Percentiles rank a stretch among this genome's conserved stretches.
Evolutionary conservation across 805 yeast species (phyloP).

Genomic region (Nakazawaea pomicola): DNA sequence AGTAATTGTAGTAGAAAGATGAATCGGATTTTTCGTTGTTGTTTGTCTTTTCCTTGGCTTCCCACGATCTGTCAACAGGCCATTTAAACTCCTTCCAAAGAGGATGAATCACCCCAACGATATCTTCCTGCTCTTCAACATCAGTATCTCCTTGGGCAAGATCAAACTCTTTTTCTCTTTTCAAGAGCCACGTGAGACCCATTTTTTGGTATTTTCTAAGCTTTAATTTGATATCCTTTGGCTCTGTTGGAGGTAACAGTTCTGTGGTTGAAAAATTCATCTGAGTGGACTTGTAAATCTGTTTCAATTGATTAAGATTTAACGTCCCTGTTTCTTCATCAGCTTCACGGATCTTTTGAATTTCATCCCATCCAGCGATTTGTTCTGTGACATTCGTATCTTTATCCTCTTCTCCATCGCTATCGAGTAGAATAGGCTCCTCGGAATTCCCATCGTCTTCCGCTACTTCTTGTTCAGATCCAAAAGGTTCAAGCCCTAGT

Average conservation of each 20-base stretch:
- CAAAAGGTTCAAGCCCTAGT: conserved; percentile 23
- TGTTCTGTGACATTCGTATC: conserved; percentile 13
- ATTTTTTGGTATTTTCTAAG: conserved; percentile 78
- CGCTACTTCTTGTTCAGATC: conserved; percentile 12
- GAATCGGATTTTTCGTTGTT: conserved; percentile 10
- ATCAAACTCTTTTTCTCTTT: conserved; percentile 63
- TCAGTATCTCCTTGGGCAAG: conserved; percentile 28
- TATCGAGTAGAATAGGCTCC: conserved; percentile 12
- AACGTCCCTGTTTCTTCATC: conserved; percentile 31
- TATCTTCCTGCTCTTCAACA: conserved; percentile 27
- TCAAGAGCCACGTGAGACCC: conserved; percentile 88
- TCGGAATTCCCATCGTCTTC: conserved; percentile 9
- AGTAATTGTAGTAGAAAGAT: conserved; percentile 69
- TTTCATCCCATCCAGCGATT: conserved; percentile 5
- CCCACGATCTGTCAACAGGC: conserved; percentile 53
- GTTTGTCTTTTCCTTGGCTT: conserved; percentile 3
- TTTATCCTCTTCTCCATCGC: conserved; percentile 10
- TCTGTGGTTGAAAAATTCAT: conserved; percentile 37
- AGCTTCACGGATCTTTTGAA: neutral
- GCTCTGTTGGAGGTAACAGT: conserved; percentile 59
- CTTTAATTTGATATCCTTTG: conserved; percentile 50
- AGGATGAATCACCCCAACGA: conserved; percentile 67
- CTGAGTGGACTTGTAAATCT: conserved; percentile 70
- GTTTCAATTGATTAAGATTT: conserved; percentile 66
- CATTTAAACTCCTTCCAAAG: conserved; percentile 76